Percentiles rank a stretch among this genome's conserved stretches.
These are phyloP conservation scores for Exutisphaerella laricina DNA, from an alignment of 2,329 filamentous ascomycete genomes.

Conservation along the genomic window DNA sequence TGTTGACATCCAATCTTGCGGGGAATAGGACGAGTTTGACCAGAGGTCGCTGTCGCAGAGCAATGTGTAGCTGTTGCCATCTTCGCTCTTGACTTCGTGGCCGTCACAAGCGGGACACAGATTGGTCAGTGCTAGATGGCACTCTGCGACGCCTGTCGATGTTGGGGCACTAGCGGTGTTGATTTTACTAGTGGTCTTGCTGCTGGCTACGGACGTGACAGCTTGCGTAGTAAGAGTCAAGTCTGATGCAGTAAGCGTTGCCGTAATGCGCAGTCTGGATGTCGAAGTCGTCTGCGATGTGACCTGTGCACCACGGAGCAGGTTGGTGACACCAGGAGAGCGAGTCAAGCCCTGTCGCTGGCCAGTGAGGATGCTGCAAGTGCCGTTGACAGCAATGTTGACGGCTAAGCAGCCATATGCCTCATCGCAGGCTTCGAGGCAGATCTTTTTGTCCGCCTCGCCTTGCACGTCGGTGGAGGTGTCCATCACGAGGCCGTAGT, in stretches of 20 bases:
- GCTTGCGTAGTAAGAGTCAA: conserved; percentile 4
- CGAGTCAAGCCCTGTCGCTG: conserved; percentile 13
- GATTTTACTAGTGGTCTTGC: background rate
- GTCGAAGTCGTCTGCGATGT: conserved; percentile 9
- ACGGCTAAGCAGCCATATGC: conserved; percentile 22
- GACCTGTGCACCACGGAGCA: conserved; percentile 9
- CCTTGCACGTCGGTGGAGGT: conserved; percentile 14
- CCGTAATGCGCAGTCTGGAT: conserved; percentile 7
- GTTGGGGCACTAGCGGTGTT: conserved; percentile 1
- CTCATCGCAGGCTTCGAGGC: conserved; percentile 25
- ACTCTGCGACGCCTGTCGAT: conserved; percentile 5
- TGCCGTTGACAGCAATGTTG: conserved; percentile 22
- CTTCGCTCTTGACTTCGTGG: conserved; percentile 9
- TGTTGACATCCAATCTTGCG: conserved; percentile 19
- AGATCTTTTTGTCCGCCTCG: conserved; percentile 11
- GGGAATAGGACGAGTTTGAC: conserved; percentile 18
- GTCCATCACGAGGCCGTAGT: conserved; percentile 14
- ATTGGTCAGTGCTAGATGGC: conserved; percentile 13
- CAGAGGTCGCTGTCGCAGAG: conserved; percentile 14
- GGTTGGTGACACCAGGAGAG: conserved; percentile 11
- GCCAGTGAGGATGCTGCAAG: conserved; percentile 18
- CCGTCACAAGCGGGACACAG: conserved; percentile 26
- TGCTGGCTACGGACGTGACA: conserved; percentile 1
- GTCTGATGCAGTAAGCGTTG: conserved; percentile 5
- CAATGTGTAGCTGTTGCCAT: conserved; percentile 14